Base-by-base conservation (phyloP, 345 rosid genomes). In the Odontarrhena argentea region DNA sequence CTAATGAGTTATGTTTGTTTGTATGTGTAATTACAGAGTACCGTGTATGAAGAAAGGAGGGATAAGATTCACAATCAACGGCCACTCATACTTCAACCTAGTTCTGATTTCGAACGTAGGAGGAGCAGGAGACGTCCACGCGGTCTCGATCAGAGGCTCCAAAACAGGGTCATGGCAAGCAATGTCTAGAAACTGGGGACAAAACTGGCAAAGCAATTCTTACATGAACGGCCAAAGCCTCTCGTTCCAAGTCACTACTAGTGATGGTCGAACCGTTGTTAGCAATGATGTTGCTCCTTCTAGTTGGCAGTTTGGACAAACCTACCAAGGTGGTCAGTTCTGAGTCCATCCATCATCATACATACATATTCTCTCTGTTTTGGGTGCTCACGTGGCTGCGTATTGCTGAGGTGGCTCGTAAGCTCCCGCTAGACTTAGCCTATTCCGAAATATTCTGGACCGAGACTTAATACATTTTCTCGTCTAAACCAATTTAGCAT, bases 101-200 rank as follows among this genome's bases (percentile, higher is more conserved):
- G 97, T 93, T 6, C 67, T 93, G 70, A 60, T 90, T 66, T 73
- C 94, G 3, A 93, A 93, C 74, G 98, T 93, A 1, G 98, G 79
- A 0, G 97, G 92, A 0, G 94, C 98, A 0, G 98, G 98, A 50
- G 98, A 93, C 47, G 81, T 90, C 0, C 85, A 82, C 9, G 24
- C 94, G 0, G 98, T 82, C 2, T 90, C 98, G 8, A 88, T 93
- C 82, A 93, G 87, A 72, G 98, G 98, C n/a, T 84, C 96, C 0
- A 86, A 83, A 7, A 71, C 97, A 5, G 87, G 86, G 46, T 56
- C 76, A 1, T 93, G 98, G 98, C 97, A 87, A 71, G 11, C 90
- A 5, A 81, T 93, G 98, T 93, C 98, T 8, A 81, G 98, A 59
- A 93, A 93, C 43, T 93, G 98, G 98, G 98, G 98, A 9, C 98